Evolutionary conservation across 2,329 filamentous ascomycete genomes (phyloP).

Genomic region (Chaetomiaceae sp.): DNA sequence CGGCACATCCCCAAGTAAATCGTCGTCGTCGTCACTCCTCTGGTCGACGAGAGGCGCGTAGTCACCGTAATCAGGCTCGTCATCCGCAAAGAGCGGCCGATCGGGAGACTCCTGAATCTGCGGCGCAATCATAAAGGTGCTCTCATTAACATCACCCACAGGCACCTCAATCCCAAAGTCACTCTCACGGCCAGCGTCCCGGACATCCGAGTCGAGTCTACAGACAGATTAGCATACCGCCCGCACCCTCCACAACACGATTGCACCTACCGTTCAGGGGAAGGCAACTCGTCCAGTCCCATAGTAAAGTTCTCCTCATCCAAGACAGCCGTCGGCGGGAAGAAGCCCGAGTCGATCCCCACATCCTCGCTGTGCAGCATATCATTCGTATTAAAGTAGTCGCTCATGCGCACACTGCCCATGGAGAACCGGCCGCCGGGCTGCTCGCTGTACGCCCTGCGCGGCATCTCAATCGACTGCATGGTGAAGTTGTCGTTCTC

Average conservation of each 20-base stretch:
- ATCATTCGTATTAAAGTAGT: conserved; percentile 38
- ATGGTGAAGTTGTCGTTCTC: conserved; percentile 55
- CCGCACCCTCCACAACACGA: no score
- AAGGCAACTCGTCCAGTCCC: conserved; percentile 35
- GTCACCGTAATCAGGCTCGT: conserved; percentile 19
- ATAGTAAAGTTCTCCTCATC: conserved; percentile 36
- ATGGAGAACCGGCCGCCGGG: conserved; percentile 42
- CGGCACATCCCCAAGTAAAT: conserved; percentile 9
- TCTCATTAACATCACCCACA: conserved; percentile 40
- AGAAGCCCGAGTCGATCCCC: conserved; percentile 46
- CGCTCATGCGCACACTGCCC: conserved; percentile 51
- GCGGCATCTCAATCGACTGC: conserved; percentile 54
- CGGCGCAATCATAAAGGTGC: conserved; percentile 43
- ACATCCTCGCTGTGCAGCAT: conserved; percentile 35
- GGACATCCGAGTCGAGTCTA: conserved; percentile 20
- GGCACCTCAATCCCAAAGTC: conserved; percentile 48
- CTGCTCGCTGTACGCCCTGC: conserved; percentile 45
- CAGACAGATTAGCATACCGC: background rate
- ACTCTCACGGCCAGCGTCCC: conserved; percentile 34
- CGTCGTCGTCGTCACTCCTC: conserved; percentile 22
- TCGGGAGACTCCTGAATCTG: conserved; percentile 23
- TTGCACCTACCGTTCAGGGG: conserved; percentile 29
- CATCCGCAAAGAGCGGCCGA: conserved; percentile 3
- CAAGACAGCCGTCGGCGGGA: conserved; percentile 40
- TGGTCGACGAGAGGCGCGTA: conserved; percentile 23